phyloP scores from a whole-genome alignment of 331 rosid species.

The Quercus tomentella region DNA sequence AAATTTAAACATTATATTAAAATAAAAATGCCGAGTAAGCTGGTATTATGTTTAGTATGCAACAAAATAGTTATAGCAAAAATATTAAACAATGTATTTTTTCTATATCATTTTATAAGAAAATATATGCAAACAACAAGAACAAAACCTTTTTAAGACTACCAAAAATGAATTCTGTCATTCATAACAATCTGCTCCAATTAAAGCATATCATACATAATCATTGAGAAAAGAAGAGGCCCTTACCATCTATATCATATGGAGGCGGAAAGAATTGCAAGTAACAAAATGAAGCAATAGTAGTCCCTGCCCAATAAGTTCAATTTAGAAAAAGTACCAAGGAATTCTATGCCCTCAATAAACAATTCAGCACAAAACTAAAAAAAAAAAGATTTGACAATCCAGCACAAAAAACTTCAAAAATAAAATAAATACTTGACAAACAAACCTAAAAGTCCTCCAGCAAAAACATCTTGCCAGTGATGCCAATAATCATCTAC shows the following conservation, averaged over 20 bases:
- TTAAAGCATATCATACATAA: not conserved
- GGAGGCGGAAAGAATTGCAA: conserved; percentile 96
- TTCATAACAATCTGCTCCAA: not conserved
- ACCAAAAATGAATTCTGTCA: not conserved
- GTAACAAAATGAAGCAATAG: conserved; percentile 80
- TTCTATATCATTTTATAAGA: not conserved
- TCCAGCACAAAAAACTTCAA: conserved; percentile 75
- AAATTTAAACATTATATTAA: not conserved
- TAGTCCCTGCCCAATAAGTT: conserved; percentile 50
- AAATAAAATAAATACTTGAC: not conserved
- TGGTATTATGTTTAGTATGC: not conserved
- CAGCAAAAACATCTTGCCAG: conserved; percentile 93
- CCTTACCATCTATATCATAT: conserved; percentile 69
- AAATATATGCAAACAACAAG: not conserved
- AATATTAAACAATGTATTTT: not conserved
- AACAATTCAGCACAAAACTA: not conserved
- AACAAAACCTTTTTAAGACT: not conserved
- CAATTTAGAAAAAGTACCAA: conserved; percentile 19
- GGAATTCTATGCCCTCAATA: not conserved
- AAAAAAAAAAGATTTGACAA: not conserved
- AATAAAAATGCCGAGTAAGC: not conserved
- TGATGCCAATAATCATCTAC: conserved; percentile 99
- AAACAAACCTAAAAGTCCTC: conserved; percentile 73
- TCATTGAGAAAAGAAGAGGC: conserved; percentile 3
- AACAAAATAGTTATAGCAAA: not conserved